Percentiles rank a stretch among this genome's conserved stretches.
These are phyloP conservation scores for Diaporthe sp. DNA, from an alignment of 2,329 filamentous ascomycete species.

Conservation along the genomic window DNA sequence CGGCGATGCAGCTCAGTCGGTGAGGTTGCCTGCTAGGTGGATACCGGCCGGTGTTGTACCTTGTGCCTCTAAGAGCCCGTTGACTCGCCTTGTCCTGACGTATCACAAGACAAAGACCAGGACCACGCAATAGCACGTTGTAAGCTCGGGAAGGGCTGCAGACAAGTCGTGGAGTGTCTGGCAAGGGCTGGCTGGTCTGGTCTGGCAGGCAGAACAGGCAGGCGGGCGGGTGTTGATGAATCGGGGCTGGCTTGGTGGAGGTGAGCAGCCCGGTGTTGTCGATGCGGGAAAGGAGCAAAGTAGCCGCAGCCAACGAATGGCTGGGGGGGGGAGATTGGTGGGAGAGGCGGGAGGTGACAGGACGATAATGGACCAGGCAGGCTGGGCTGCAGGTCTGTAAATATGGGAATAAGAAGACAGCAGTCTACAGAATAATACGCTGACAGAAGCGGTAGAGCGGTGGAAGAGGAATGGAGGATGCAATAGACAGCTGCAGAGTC, in stretches of 20 bases:
- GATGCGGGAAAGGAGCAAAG: conserved; percentile 32
- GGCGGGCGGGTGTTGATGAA: background rate
- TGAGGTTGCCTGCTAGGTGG: conserved; percentile 34
- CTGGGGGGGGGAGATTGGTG: conserved; percentile 8
- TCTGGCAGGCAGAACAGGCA: conserved; percentile 2
- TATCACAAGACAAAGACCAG: background rate
- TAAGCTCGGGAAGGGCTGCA: conserved; percentile 6
- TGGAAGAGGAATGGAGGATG: conserved; percentile 16
- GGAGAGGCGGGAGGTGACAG: conserved; percentile 23
- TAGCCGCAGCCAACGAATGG: conserved; percentile 24
- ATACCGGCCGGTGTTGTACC: conserved; percentile 27
- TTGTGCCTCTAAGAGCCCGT: conserved; percentile 22
- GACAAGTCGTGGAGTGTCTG: background rate
- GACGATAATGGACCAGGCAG: conserved; percentile 6
- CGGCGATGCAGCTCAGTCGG: conserved; percentile 32
- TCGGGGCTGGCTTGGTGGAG: conserved; percentile 2
- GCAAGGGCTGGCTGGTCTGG: background rate
- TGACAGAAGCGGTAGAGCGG: conserved; percentile 29
- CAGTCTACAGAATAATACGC: conserved; percentile 4
- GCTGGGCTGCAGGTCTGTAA: conserved; percentile 32
- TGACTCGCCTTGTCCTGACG: conserved; percentile 19
- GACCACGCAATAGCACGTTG: background rate
- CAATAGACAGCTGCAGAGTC: conserved; percentile 34
- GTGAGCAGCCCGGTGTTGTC: conserved; percentile 15
- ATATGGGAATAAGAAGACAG: conserved; percentile 12